Base-by-base conservation (phyloP, 1,284 basidiomycete species). In the Cryptococcus maquisensis region DNA sequence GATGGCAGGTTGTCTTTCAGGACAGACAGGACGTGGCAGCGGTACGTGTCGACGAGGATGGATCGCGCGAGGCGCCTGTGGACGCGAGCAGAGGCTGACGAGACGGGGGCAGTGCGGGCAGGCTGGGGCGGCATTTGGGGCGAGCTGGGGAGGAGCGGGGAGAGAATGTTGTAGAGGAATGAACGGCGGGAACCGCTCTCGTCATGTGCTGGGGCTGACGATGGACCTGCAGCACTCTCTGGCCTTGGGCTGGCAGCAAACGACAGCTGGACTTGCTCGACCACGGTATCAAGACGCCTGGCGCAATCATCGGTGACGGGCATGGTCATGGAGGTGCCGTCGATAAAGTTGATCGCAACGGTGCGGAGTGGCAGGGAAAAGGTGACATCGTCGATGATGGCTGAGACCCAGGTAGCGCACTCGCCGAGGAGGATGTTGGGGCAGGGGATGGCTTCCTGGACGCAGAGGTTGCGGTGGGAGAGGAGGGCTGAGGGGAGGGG, bases 41-140 rank as follows among this genome's bases (percentile, higher is more conserved):
- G 81, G 69, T 85, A 90, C 3, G 84, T 80, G 66, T 92, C 87
- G 15, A 90, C 82, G 12, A 92, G 80, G 3, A 81, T 77, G 9
- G 87, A 86, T 35, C 88, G 85, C 3, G 88, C 88, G 54, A 82
- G 81, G 48, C 81, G 79, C 28, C 87, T 83, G 53, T 88, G 81
- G 37, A 88, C 49, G 78, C 79, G 49, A 64, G 74, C 86, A 16
- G 56, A 52, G 12, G 56, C 49, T 9, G 56, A 49, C 56, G 42
- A 18, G 60, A 59, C 36, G 60, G 53, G 51, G n/a, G n/a, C n/a
- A n/a, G 60, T 32, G 59, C 20, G 47, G 6, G 47, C 46, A n/a
- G 61, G 53, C 9, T 38, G 49, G 18, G 52, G 4, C 13, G 39
- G 18, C 43, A 35, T 23, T 18, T 48, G 35, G 5, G 36, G 36